Evolutionary conservation across 768 basidiomycete genomes (phyloP).

Genomic region (Lactarius quietus): DNA sequence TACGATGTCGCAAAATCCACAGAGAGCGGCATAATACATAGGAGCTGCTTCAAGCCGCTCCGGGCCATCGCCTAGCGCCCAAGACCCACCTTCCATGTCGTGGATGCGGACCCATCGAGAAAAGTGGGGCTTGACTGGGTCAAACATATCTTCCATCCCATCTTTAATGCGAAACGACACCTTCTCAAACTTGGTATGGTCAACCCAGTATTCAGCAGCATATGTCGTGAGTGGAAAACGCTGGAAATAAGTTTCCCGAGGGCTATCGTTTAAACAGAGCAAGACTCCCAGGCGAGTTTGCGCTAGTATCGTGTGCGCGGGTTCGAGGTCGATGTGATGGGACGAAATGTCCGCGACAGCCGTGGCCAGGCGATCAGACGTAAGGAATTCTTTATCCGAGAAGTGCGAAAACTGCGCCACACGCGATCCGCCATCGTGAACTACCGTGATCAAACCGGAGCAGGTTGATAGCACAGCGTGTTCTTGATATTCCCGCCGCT

Average conservation of each 20-base stretch:
- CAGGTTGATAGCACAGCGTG: not conserved
- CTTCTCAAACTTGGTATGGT: not conserved
- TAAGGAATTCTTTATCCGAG: not conserved
- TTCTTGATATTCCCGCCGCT: not conserved
- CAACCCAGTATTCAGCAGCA: not conserved
- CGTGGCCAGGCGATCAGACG: not conserved
- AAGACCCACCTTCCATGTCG: not conserved
- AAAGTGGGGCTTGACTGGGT: not conserved
- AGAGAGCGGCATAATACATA: not conserved
- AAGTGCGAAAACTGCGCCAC: conserved; percentile 6
- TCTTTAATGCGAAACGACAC: not conserved
- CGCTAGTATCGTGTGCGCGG: not conserved
- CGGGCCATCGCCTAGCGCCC: too few relatives aligned
- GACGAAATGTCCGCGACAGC: not conserved
- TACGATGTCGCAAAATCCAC: not conserved
- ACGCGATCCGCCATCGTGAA: not conserved
- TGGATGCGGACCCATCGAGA: not conserved
- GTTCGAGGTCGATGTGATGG: not conserved
- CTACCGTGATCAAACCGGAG: not conserved
- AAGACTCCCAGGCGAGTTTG: not conserved
- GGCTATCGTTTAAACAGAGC: not conserved
- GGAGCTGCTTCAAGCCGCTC: not conserved
- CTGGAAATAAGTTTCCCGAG: not conserved
- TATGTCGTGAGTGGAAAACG: not conserved
- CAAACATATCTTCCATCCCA: not conserved